Percentiles rank a stretch among this genome's conserved stretches.
Conservation (phyloP, 352 stramenopile species). For the Globisporangium apiculatum region DNA sequence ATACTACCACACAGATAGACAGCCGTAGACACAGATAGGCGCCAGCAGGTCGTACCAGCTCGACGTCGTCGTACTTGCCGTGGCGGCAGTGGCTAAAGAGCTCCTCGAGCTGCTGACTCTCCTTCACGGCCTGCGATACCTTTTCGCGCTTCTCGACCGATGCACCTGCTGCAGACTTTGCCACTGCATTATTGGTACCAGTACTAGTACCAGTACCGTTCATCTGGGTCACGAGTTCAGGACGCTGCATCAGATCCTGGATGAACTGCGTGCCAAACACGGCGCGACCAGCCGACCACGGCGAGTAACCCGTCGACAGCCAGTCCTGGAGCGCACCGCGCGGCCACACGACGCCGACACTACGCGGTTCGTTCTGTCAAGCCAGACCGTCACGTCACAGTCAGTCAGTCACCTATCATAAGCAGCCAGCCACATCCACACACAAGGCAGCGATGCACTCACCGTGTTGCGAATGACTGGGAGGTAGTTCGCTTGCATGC, state of each 20-base stretch:
- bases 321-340: conserved; percentile 84
- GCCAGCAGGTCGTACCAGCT: conserved; percentile 32
- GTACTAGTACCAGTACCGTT: background rate
- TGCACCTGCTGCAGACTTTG: conserved; percentile 14
- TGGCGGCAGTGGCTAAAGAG: conserved; percentile 88
- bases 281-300: conserved; percentile 79
- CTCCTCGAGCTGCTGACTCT: conserved; percentile 84
- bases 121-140: conserved; percentile 75
- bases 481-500: conserved; percentile 76
- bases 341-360: conserved; percentile 85
- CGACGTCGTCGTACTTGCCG: conserved; percentile 85
- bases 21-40: no score
- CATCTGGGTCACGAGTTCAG: conserved; percentile 27
- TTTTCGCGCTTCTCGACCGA: conserved; percentile 54
- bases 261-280: conserved; percentile 65
- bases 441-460: background rate
- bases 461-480: conserved; percentile 69
- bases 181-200: background rate
- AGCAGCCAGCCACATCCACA: background rate
- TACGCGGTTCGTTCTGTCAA: conserved; percentile 66
- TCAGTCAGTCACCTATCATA: background rate
- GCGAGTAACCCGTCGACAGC: conserved; percentile 87
- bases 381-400: background rate
- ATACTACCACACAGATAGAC: no score
- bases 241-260: conserved; percentile 46